phyloP scores from a whole-genome alignment of 1,139 yeast species.

The Geotrichum histeridarum region DNA sequence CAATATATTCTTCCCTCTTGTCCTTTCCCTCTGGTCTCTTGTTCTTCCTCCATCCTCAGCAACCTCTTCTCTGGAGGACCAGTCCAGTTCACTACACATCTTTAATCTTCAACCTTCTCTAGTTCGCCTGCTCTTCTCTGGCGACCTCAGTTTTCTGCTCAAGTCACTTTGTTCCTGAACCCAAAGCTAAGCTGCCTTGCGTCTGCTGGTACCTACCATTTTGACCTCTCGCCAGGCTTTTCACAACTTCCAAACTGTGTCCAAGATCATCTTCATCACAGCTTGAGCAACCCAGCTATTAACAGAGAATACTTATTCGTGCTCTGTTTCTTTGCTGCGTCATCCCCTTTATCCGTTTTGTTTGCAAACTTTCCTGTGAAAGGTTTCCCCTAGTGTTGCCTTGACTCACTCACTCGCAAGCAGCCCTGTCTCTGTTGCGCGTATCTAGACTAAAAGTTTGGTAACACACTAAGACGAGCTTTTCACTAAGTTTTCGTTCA shows the following conservation, averaged over 20 bases:
- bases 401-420: not conserved
- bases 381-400: not conserved
- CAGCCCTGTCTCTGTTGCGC: not conserved
- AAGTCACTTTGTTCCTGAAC: not conserved
- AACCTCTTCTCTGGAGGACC: not conserved
- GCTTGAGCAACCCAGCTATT: not conserved
- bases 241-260: not conserved
- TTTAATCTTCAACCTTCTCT: not conserved
- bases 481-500: slow-evolving; percentile 28
- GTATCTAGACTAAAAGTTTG: not conserved
- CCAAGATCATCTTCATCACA: not conserved
- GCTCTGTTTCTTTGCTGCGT: not conserved
- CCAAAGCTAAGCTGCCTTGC: not conserved
- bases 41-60: not conserved
- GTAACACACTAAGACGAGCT: slow-evolving; percentile 24
- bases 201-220: not conserved
- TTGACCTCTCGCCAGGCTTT: not conserved
- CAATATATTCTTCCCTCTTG: not conserved
- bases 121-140: not conserved
- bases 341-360: not conserved
- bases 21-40: not conserved
- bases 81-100: not conserved
- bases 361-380: not conserved
- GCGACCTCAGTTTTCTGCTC: not conserved
- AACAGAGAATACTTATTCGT: not conserved